phyloP scores from a whole-genome alignment of 176 grass and related monocot species.

The sorghum (Sorghum bicolor) region Sorghum_bicolor_NCBIv3 NC_012879.2:5819501-5820000 shows the following conservation, averaged over 20 bases:
- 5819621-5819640: neutral
- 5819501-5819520: neutral
- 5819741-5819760: neutral
- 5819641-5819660: neutral
- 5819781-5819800: neutral
- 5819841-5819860: constrained; percentile 68
- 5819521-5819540: neutral
- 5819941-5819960: constrained; percentile 51
- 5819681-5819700: neutral
- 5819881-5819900: constrained; percentile 62
- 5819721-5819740: neutral
- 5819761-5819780: neutral
- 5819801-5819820: constrained; percentile 49
- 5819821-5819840: constrained; percentile 69
- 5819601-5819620: neutral
- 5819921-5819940: constrained; percentile 55
- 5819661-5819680: neutral
- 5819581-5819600: neutral
- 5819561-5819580: neutral
- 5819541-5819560: neutral
- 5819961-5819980: constrained; percentile 37
- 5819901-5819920: constrained; percentile 55
- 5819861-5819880: constrained; percentile 74
- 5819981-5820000: neutral
- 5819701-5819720: neutral